These are phyloP conservation scores for Clausena lansium DNA, from an alignment of 345 rosid species.

Conservation along the genomic window DNA sequence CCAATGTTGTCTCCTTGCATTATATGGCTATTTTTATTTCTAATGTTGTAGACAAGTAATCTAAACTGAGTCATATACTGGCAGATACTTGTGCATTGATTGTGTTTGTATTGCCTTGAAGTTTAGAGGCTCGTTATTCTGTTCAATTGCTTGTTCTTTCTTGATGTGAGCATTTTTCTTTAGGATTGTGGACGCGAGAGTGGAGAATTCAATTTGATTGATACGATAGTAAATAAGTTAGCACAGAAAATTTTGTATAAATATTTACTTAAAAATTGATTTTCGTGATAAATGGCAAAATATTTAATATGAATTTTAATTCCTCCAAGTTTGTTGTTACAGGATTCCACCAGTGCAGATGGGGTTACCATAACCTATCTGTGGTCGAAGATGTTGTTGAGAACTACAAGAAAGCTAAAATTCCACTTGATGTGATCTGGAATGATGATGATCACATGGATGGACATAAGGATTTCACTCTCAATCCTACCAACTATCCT, in stretches of 20 bases:
- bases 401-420: slow-evolving; percentile 73
- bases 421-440: slow-evolving; percentile 96
- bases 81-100: not conserved
- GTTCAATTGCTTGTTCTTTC: not conserved
- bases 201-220: not conserved
- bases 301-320: not conserved
- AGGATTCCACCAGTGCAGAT: slow-evolving; percentile 98
- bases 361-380: slow-evolving; percentile 96
- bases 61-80: not conserved
- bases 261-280: not conserved
- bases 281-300: not conserved
- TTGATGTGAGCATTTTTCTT: not conserved
- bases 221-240: too few relatives aligned
- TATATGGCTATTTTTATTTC: not conserved
- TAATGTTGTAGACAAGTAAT: not conserved
- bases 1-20: not conserved
- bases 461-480: slow-evolving; percentile 86
- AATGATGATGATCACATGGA: slow-evolving; percentile 99
- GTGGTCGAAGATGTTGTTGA: slow-evolving; percentile 94
- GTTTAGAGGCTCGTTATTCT: not conserved
- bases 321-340: slow-evolving; percentile 20
- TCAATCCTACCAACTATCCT: slow-evolving; percentile 60
- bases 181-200: not conserved
- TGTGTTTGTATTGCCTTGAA: not conserved
- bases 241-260: too few relatives aligned